phyloP scores from a whole-genome alignment of 2,329 filamentous ascomycete species.

The Penicillium sp. region DNA sequence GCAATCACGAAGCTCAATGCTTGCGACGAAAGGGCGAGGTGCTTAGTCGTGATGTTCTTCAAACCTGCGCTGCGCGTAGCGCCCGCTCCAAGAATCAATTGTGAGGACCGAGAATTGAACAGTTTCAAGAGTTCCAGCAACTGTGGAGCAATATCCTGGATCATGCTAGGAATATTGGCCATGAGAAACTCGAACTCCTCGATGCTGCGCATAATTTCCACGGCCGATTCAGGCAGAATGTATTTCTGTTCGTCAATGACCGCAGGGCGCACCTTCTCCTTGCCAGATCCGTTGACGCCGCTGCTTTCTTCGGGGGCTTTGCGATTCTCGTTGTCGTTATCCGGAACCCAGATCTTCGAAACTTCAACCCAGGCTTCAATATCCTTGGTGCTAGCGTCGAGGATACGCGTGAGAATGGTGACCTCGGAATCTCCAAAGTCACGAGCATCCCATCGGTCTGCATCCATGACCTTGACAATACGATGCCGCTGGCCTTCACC shows the following conservation, averaged over 20 bases:
- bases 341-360: conserved; percentile 52
- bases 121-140: conserved; percentile 84
- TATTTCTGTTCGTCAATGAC: conserved; percentile 81
- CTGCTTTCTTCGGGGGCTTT: conserved; percentile 39
- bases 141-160: conserved; percentile 73
- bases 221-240: conserved; percentile 78
- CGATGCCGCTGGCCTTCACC: conserved; percentile 57
- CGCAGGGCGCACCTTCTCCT: conserved; percentile 68
- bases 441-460: conserved; percentile 63
- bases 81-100: conserved; percentile 91
- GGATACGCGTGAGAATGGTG: conserved; percentile 52
- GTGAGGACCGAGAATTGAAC: conserved; percentile 95
- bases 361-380: conserved; percentile 54
- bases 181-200: conserved; percentile 80
- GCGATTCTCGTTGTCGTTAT: conserved; percentile 21
- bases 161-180: conserved; percentile 83
- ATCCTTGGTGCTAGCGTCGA: conserved; percentile 59
- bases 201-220: conserved; percentile 76
- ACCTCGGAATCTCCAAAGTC: conserved; percentile 58
- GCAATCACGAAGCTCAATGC: conserved; percentile 83
- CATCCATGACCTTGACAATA: conserved; percentile 58
- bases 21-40: conserved; percentile 87
- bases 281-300: conserved; percentile 42
- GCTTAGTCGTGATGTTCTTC: conserved; percentile 94
- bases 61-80: conserved; percentile 84